These are phyloP conservation scores for Trapa bicornis DNA, from an alignment of 345 rosid species.

Conservation along the genomic window DNA sequence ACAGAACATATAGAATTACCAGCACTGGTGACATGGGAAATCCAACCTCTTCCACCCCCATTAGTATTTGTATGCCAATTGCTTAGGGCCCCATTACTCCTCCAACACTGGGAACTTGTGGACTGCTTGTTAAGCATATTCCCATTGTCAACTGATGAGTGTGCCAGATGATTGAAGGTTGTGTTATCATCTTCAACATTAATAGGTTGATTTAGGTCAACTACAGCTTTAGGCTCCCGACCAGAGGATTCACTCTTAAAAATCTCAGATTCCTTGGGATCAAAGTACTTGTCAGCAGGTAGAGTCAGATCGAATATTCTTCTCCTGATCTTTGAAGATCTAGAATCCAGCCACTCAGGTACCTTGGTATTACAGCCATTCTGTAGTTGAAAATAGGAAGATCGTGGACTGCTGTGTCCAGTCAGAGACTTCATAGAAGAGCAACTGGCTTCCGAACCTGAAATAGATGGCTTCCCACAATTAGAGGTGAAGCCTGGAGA, in stretches of 20 bases:
- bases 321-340: constrained; percentile 66
- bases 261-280: constrained; percentile 35
- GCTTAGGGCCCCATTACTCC: constrained; percentile 7
- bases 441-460: constrained; percentile 33
- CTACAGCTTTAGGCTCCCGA: constrained; percentile 28
- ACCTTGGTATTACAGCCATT: constrained; percentile 45
- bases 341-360: constrained; percentile 42
- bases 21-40: no score
- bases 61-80: no score
- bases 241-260: constrained; percentile 18
- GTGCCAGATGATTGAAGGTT: constrained; percentile 20
- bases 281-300: constrained; percentile 67
- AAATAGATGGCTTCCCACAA: constrained; percentile 36
- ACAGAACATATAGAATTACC: no score
- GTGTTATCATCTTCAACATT: constrained; percentile 32
- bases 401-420: constrained; percentile 38
- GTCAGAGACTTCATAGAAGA: constrained; percentile 36
- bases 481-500: constrained; percentile 43
- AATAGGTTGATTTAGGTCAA: constrained; percentile 79
- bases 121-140: no score
- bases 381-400: constrained; percentile 35
- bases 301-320: constrained; percentile 76
- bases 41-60: no score
- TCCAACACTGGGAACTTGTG: constrained; percentile 13
- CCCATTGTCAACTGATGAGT: constrained; percentile 15